Evolutionary conservation across 2,329 filamentous ascomycete genomes (phyloP), one percentile per base, ranked within the genome.

Genomic region (Verticillium dahliae): DNA sequence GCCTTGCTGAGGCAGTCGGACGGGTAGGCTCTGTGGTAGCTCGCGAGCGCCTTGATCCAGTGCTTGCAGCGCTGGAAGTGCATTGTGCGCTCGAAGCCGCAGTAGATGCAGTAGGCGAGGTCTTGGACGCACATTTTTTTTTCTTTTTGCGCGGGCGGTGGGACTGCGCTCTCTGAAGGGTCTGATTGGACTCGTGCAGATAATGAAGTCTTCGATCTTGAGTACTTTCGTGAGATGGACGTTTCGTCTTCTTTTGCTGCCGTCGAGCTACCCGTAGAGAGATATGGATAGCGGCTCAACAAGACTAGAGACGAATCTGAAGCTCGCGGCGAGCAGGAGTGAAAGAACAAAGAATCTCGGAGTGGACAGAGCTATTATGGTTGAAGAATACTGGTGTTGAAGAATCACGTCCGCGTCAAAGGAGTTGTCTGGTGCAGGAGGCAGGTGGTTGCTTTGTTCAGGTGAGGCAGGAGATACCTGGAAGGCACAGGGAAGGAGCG

Each of bases 51-150:
- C 59, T 34, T 41, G 34, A 61, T 15, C 58, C 62, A 64, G 14
- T 54, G 37, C 11, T 38, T 33, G 41, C 66, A 67, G 31, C 34
- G 65, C 2, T 61, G 52, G 57, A 62, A 67, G 62, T 59, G 41
- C 27, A 67, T 65, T 56, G 62, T 57, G 34, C 66, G 64, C 34
- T 60, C 27, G 54, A 63, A 63, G 9, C 62, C 61, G 59, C 66
- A 67, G 41, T 37, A 57, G 31, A 56, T 52, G 58, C 66, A 67
- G 39, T 62, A 50, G 37, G 66, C 61, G 18, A 63, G 61, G 31
- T 50, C 39, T 62, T 67, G 60, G 38, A 34, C 57, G 54, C 66
- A 67, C 66, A 67, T 67, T 22, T 10, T 37, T 31, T 22, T 22
- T 22, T 22, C 2, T 67, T 22, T 10, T 37, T 31, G 54, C 14